A percentile compares a stretch with the other conserved stretches of the same genome.
Conservation (phyloP, 169 alveolate genomes). For the Cytauxzoon felis region DNA sequence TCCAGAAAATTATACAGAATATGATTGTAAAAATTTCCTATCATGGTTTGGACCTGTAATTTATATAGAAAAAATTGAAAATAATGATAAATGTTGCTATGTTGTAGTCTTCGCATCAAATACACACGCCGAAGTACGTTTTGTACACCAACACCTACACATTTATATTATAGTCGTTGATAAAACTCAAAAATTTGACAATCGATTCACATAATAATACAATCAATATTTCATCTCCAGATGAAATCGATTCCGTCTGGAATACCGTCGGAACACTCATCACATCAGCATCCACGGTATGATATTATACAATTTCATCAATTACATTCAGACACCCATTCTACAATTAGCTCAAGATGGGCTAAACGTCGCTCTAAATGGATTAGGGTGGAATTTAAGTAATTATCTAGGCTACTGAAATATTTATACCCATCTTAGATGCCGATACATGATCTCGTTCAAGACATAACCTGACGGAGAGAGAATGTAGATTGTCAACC, state of each 20-base stretch:
- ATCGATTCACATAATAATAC: not conserved
- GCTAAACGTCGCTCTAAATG: conserved; percentile 17
- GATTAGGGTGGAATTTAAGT: conserved; percentile 14
- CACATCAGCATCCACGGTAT: conserved; percentile 45
- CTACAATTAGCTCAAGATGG: conserved; percentile 55
- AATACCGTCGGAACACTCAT: conserved; percentile 53
- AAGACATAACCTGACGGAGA: not conserved
- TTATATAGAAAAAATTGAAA: conserved; percentile 60
- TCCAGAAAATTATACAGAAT: conserved; percentile 52
- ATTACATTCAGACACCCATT: conserved; percentile 24
- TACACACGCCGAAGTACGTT: conserved; percentile 62
- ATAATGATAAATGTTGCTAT: conserved; percentile 37
- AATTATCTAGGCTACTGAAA: conserved; percentile 18
- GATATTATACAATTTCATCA: not conserved
- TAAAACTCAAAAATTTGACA: conserved; percentile 23
- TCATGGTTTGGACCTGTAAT: conserved; percentile 77
- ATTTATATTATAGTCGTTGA: conserved; percentile 13
- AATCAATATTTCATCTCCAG: conserved; percentile 6
- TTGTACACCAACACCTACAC: too few relatives aligned
- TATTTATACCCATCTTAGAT: conserved; percentile 13
- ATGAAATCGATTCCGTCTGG: conserved; percentile 54
- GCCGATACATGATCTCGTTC: conserved; percentile 3
- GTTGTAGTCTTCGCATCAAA: conserved; percentile 69
- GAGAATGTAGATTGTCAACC: not conserved
- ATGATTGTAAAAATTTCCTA: conserved; percentile 65